Evolutionary conservation across 2,329 filamentous ascomycete species (phyloP), one percentile per base, ranked within the genome.

Genomic region (Botrytis deweyae): DNA sequence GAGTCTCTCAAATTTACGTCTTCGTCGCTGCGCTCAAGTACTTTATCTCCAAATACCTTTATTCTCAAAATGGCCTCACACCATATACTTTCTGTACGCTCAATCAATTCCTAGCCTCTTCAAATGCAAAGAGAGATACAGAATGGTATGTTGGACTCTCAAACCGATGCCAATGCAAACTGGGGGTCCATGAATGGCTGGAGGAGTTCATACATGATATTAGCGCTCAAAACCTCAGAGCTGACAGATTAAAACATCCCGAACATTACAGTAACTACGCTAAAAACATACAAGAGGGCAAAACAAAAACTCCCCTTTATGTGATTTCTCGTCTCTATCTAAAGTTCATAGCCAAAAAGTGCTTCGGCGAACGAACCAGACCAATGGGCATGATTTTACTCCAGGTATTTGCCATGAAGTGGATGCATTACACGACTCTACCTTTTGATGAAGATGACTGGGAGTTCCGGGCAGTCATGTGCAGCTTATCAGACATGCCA

Each of bases 381-480:
- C 46, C 38, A 3, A 55, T 68, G 25, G 36, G 46, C 3, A 68
- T 68, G 49, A 68, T 68, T 4, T 9, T 68, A 22, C 16, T 68
- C 1, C 65, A 68, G 36, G 4, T 36, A 22, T 68, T 68, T 18
- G 25, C 49, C 25, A 22, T 68, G 18, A 68, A 42, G 20, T 68
- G 65, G 46, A 29, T 68, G 49, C 65, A 68, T n/a, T 68, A 55
- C 40, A 40, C 22, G 36, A 38, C 12, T 20, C 12, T 68, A 10
- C 65, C 36, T 58, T 68, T 68, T 58, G 36, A 68, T 58, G 65
- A 69, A 42, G 55, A 69, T 3, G 38, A 69, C 4, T 42, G 40
- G 66, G 66, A 33, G 4, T 69, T 69, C 22, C 36, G 4, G 36
- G 16, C 22, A 2, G 22, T 58, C n/a, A 44, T 58, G n/a, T 6